Evolutionary conservation across 106 monocot genomes (phyloP).

Genomic region (Allium sativum): DNA sequence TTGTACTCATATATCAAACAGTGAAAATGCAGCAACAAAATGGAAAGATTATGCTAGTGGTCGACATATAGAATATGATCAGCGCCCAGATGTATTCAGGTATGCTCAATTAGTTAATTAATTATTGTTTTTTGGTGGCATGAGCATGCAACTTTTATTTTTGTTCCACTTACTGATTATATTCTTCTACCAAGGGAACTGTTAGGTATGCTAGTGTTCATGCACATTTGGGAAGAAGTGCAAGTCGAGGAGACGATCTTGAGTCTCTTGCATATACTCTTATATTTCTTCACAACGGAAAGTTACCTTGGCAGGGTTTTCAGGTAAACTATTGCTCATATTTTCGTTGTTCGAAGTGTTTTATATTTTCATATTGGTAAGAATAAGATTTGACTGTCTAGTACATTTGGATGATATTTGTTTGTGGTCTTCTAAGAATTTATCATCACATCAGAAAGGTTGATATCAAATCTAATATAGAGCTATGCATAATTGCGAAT

Average conservation of each 20-base stretch:
- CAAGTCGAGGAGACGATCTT: conserved; percentile 81
- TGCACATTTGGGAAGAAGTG: conserved; percentile 87
- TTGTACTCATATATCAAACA: not conserved
- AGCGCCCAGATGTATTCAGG: conserved; percentile 88
- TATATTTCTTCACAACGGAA: conserved; percentile 68
- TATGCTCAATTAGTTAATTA: not conserved
- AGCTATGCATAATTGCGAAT: too few species aligned
- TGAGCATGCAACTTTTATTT: too few species aligned
- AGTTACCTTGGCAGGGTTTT: conserved; percentile 86
- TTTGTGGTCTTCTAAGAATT: too few species aligned
- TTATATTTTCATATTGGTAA: too few species aligned
- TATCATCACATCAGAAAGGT: too few species aligned
- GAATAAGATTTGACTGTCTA: too few species aligned
- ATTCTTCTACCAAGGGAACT: conserved; percentile 41
- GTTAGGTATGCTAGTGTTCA: conserved; percentile 90
- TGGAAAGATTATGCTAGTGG: conserved; percentile 56
- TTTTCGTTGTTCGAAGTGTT: not conserved
- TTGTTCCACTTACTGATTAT: not conserved
- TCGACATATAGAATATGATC: conserved; percentile 76
- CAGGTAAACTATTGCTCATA: conserved; percentile 32
- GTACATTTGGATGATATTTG: too few species aligned
- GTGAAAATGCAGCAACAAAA: conserved; percentile 50
- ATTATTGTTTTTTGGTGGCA: too few species aligned
- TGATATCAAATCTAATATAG: too few species aligned
- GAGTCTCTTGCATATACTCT: conserved; percentile 94